A percentile compares a stretch with the other conserved stretches of the same genome.
Evolutionary conservation across 176 grass and related monocot species (phyloP).

Genomic region (Oryza meyeriana): DNA sequence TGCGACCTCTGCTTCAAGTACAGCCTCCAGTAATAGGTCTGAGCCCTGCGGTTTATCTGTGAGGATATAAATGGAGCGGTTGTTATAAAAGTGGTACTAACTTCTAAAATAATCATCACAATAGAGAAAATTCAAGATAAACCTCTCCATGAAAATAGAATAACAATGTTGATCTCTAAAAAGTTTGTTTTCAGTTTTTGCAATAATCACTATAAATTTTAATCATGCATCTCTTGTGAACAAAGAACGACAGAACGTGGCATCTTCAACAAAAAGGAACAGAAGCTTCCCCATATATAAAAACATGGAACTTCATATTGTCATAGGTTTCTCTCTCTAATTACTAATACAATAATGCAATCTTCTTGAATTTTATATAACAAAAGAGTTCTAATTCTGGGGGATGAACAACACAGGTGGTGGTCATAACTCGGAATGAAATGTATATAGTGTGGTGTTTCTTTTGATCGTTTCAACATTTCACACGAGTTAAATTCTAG

Average conservation of each 20-base stretch:
- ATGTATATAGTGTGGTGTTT: background rate
- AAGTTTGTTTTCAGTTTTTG: too few relatives aligned
- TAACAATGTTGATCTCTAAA: too few relatives aligned
- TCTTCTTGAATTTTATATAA: background rate
- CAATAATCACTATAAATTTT: too few relatives aligned
- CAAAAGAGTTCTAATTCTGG: background rate
- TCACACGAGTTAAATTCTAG: background rate
- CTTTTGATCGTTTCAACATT: background rate
- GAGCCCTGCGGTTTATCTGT: conserved; percentile 67
- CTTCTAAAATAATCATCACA: background rate
- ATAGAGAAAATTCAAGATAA: background rate
- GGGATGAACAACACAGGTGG: background rate
- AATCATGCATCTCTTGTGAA: background rate
- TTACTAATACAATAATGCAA: background rate
- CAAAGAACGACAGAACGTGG: background rate
- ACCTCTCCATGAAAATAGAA: background rate
- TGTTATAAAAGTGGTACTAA: background rate
- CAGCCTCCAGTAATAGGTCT: conserved; percentile 76
- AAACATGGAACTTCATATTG: background rate
- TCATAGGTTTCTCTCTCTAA: background rate
- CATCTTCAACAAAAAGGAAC: background rate
- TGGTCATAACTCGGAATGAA: background rate
- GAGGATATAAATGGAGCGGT: background rate
- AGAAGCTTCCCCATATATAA: background rate
- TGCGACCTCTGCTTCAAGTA: conserved; percentile 84